A percentile compares a stretch with the other conserved stretches of the same genome.
These are phyloP conservation scores for Parathielavia appendiculata DNA, from an alignment of 495 filamentous ascomycete species.

Conservation along the genomic window DNA sequence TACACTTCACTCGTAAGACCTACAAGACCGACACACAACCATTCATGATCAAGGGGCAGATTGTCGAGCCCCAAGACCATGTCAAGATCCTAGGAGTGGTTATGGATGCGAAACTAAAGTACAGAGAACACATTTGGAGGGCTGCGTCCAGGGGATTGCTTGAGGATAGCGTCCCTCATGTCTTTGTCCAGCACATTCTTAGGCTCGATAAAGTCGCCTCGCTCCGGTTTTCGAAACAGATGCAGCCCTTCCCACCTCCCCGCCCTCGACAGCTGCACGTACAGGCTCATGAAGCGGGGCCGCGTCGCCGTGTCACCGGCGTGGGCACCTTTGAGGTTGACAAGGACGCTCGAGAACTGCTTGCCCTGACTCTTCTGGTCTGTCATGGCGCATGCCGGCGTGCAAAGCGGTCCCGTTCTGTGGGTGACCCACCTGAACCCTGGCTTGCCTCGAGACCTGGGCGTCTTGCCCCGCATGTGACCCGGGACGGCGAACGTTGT, in stretches of 20 bases:
- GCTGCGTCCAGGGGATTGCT: too few relatives aligned
- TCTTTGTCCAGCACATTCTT: conserved; percentile 13
- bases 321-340: conserved; percentile 15
- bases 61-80: too few relatives aligned
- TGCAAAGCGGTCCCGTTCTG: conserved; percentile 8
- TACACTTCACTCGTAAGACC: too few relatives aligned
- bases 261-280: not conserved
- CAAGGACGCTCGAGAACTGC: conserved; percentile 11
- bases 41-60: too few relatives aligned
- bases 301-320: not conserved
- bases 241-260: not conserved
- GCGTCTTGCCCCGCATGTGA: not conserved
- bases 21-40: too few relatives aligned
- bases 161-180: conserved; percentile 13
- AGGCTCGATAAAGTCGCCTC: conserved; percentile 14
- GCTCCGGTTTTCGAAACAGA: conserved; percentile 6
- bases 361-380: conserved; percentile 14
- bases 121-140: too few relatives aligned
- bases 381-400: conserved; percentile 7
- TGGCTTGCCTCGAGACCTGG: not conserved
- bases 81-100: too few relatives aligned
- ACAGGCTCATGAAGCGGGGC: conserved; percentile 16
- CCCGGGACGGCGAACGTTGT: conserved; percentile 10
- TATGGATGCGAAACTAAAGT: too few relatives aligned
- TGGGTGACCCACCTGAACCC: conserved; percentile 5